These are phyloP conservation scores for Austroboletus novae-zelandiae DNA, from an alignment of 1,284 basidiomycete species.

Conservation along the genomic window DNA sequence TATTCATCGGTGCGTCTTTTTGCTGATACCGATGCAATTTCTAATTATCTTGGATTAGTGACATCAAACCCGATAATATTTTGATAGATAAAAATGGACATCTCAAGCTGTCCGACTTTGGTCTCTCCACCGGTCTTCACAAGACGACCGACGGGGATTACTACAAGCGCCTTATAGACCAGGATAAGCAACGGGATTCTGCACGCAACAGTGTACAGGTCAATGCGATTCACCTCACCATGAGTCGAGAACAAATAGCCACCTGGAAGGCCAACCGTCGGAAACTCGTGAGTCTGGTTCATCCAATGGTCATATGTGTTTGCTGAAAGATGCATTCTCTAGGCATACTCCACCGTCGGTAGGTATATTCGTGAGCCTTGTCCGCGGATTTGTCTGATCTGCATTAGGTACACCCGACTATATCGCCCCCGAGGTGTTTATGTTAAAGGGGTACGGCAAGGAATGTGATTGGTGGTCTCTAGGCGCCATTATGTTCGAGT, in stretches of 20 bases:
- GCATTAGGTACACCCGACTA: slow-evolving; percentile 77
- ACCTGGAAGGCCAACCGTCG: slow-evolving; percentile 99
- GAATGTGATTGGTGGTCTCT: slow-evolving; percentile 99
- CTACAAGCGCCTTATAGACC: slow-evolving; percentile 85
- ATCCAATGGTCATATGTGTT: slow-evolving; percentile 31
- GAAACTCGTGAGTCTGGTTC: slow-evolving; percentile 68
- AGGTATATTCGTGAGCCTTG: slow-evolving; percentile 33
- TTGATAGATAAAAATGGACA: slow-evolving; percentile 88
- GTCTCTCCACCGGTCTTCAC: slow-evolving; percentile 95
- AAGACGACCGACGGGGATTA: slow-evolving; percentile 95
- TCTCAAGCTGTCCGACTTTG: slow-evolving; percentile 93
- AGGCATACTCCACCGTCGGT: slow-evolving; percentile 98
- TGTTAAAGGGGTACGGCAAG: slow-evolving; percentile 95
- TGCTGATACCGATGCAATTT: not conserved
- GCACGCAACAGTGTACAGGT: slow-evolving; percentile 89
- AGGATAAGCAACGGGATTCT: slow-evolving; percentile 82
- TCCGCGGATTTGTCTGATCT: not conserved
- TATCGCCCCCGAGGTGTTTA: slow-evolving; percentile 98
- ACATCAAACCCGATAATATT: slow-evolving; percentile 98
- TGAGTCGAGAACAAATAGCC: slow-evolving; percentile 88
- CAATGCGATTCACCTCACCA: slow-evolving; percentile 92
- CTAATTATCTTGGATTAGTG: slow-evolving; percentile 43
- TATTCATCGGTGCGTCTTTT: slow-evolving; percentile 66
- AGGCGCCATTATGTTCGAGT: slow-evolving; percentile 99
- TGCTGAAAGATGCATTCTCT: not conserved